phyloP scores from a whole-genome alignment of 805 yeast genomes.

The Myxozyma monticola region DNA sequence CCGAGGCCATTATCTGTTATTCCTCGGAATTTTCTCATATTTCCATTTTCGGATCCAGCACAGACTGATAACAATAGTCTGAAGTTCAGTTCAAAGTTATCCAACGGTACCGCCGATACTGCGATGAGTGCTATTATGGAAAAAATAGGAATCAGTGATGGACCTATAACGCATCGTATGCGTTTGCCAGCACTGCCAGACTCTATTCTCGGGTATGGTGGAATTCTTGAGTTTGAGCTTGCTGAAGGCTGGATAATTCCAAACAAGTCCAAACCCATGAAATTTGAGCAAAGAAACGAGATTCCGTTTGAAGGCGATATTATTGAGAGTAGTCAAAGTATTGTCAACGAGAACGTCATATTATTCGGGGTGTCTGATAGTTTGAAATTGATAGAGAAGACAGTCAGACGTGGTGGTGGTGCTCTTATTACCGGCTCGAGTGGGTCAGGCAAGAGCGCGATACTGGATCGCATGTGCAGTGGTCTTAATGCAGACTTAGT shows the following conservation, averaged over 20 bases:
- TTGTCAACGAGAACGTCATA: constrained; percentile 17
- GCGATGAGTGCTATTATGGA: constrained; percentile 7
- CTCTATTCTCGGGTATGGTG: constrained; percentile 54
- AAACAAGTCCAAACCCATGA: constrained; percentile 1
- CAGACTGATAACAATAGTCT: neutral
- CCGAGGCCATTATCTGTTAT: constrained; percentile 37
- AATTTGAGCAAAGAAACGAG: constrained; percentile 23
- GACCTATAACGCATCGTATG: constrained; percentile 47
- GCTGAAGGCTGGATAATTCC: constrained; percentile 51
- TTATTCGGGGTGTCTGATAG: constrained; percentile 59
- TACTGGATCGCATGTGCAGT: constrained; percentile 47
- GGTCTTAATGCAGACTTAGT: constrained; percentile 45
- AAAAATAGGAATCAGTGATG: constrained; percentile 24
- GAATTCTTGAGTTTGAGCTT: constrained; percentile 52
- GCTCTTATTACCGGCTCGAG: constrained; percentile 67
- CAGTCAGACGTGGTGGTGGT: constrained; percentile 53
- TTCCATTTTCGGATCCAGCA: constrained; percentile 51
- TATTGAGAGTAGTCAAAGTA: neutral
- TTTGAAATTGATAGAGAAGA: constrained; percentile 43
- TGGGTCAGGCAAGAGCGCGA: constrained; percentile 78
- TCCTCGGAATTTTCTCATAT: constrained; percentile 48
- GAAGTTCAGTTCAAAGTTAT: constrained; percentile 5
- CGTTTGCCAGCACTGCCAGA: constrained; percentile 54
- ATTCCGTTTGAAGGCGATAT: constrained; percentile 2
- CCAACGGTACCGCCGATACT: too few species aligned